Conservation (phyloP, 1,284 basidiomycete genomes). For the Sporisorium graminicola region DNA sequence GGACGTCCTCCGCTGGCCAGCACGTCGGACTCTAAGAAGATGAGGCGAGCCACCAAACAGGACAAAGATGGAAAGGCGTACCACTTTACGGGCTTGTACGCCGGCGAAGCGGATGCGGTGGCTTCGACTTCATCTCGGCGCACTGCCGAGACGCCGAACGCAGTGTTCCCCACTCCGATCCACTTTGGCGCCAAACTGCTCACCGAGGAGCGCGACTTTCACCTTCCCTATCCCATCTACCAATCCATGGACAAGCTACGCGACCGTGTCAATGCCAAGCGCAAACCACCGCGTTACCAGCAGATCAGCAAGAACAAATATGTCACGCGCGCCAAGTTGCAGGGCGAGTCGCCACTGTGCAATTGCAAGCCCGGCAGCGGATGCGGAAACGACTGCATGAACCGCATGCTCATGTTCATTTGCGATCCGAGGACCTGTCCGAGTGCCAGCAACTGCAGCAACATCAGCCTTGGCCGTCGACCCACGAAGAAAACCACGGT, state of each 20-base stretch:
- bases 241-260: constrained; percentile 44
- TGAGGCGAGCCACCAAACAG: constrained; percentile 30
- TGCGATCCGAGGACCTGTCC: constrained; percentile 63
- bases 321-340: constrained; percentile 51
- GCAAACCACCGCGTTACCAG: constrained; percentile 56
- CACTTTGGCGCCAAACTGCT: constrained; percentile 53
- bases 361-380: constrained; percentile 50
- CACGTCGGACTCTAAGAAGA: constrained; percentile 16
- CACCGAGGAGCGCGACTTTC: constrained; percentile 52
- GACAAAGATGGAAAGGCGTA: constrained; percentile 42
- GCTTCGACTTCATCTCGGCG: constrained; percentile 20
- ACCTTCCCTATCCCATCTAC: constrained; percentile 44
- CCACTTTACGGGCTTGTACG: constrained; percentile 38
- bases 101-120: constrained; percentile 43
- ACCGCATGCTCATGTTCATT: constrained; percentile 60
- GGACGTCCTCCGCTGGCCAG: constrained; percentile 13
- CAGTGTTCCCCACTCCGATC: constrained; percentile 36
- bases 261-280: constrained; percentile 48
- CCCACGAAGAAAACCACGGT: constrained; percentile 48
- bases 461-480: constrained; percentile 60
- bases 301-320: constrained; percentile 61
- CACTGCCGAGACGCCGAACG: constrained; percentile 8
- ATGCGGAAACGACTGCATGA: constrained; percentile 62
- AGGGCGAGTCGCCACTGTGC: constrained; percentile 59
- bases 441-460: constrained; percentile 61